Base-by-base conservation (phyloP, 306 rosid genomes). In the Quercus glauca region DNA sequence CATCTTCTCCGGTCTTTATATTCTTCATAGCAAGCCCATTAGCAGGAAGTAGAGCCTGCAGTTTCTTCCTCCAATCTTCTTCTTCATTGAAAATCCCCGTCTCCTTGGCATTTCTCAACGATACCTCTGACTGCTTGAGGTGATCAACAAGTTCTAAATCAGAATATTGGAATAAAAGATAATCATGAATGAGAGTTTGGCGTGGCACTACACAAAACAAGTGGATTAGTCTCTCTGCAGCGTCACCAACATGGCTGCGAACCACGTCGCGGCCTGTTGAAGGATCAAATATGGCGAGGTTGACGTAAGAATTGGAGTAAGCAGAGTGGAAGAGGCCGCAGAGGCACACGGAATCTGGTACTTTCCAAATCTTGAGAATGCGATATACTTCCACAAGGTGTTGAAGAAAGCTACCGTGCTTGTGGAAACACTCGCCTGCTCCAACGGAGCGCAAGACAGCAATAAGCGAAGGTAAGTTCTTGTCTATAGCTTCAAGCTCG, bases 371-470 rank as follows among this genome's bases (percentile, higher is more conserved):
- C 28, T 86, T 83, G 87, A 92, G 97, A 14, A 92, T 92, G 2
- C 91, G 90, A 69, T 79, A 88, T 0, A 88, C 84, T 58, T 94
- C 97, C 1, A 88, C 6, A 4, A 92, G 94, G 85, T 94, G 99
- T 0, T 94, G 88, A 28, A 94, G 91, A 77, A 94, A 94, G 73
- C 86, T 91, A 18, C 99, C 99, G 11, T 94, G 99, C 74, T 94
- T 92, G 87, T 94, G 99, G 95, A 97, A 94, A 77, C 99, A 92
- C 85, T 92, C 97, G 0, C 97, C 94, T 6, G 97, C 92, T 8
- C 99, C 99, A 7, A 84, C 94, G 0, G 97, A 87, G 31, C 90
- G 87, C 5, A 92, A 73, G 56, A 90, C 84, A 19, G 85, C 71
- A 3, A 89, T 77, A 1, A 94, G 82, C 1, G 85, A 79, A 1